Percentiles rank a stretch among this genome's conserved stretches.
Evolutionary conservation across 2,329 filamentous ascomycete species (phyloP).

Genomic region (Calonectria ilicicola): DNA sequence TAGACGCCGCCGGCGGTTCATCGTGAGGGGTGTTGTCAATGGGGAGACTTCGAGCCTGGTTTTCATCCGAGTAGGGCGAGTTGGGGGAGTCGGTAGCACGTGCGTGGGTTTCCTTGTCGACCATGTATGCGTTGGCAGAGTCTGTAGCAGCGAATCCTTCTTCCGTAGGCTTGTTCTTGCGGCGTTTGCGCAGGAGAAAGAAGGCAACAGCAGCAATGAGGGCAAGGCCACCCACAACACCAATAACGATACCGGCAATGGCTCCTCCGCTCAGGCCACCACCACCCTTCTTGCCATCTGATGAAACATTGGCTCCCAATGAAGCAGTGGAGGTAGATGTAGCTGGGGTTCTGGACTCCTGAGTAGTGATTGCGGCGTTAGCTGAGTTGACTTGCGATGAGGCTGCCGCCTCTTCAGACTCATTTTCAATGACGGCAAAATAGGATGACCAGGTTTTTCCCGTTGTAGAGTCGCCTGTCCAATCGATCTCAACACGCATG

Average conservation of each 20-base stretch:
- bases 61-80: constrained; percentile 59
- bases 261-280: constrained; percentile 55
- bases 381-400: background rate
- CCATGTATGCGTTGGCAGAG: constrained; percentile 53
- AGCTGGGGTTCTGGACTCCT: background rate
- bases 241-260: constrained; percentile 62
- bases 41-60: constrained; percentile 41
- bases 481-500: background rate
- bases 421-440: background rate
- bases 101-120: constrained; percentile 59
- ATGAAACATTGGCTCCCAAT: background rate
- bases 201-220: constrained; percentile 55
- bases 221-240: constrained; percentile 51
- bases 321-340: background rate
- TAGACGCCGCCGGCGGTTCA: constrained; percentile 12
- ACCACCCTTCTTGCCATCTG: constrained; percentile 23
- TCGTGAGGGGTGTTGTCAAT: constrained; percentile 30
- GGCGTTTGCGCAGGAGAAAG: constrained; percentile 58
- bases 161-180: constrained; percentile 38
- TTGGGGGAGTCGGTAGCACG: constrained; percentile 53
- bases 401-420: background rate
- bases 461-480: background rate
- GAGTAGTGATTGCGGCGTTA: background rate
- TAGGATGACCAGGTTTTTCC: background rate
- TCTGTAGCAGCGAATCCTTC: constrained; percentile 40